These are phyloP conservation scores for Golubevia sp. DNA, from an alignment of 1,284 basidiomycete genomes.

Conservation along the genomic window DNA sequence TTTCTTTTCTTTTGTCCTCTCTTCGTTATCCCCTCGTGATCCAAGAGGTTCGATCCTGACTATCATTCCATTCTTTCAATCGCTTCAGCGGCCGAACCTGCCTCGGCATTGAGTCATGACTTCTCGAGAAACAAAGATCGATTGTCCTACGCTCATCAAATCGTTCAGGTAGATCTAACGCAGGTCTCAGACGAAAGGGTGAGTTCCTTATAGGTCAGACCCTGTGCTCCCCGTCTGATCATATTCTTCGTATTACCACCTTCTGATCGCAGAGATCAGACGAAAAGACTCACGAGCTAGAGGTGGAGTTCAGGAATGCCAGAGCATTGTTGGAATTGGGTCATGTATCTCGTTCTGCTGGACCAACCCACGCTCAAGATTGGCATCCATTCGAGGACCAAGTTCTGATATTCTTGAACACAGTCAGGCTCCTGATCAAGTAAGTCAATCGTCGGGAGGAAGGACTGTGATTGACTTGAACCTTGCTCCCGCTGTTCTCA, in stretches of 20 bases:
- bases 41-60: neutral
- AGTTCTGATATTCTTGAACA: conserved; percentile 52
- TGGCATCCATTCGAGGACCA: conserved; percentile 51
- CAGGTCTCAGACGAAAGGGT: conserved; percentile 72
- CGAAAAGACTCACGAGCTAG: conserved; percentile 65
- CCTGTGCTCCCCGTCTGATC: conserved; percentile 1
- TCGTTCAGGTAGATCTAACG: conserved; percentile 89
- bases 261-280: conserved; percentile 12
- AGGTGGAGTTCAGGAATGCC: conserved; percentile 67
- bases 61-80: neutral
- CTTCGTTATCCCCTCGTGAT: neutral
- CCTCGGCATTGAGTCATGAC: conserved; percentile 49
- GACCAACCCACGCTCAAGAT: conserved; percentile 18
- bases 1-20: neutral
- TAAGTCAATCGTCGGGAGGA: conserved; percentile 29
- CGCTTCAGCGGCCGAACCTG: conserved; percentile 26
- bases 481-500: no score
- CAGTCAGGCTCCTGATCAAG: conserved; percentile 51
- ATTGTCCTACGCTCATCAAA: conserved; percentile 88
- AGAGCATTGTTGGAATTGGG: conserved; percentile 64
- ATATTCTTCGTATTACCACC: neutral
- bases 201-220: conserved; percentile 23
- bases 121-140: conserved; percentile 79
- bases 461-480: neutral
- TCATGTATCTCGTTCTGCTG: conserved; percentile 3